Evolutionary conservation across 805 yeast genomes (phyloP), one percentile per base, ranked within the genome.

Genomic region (Ogataea trehaloabstinens): DNA sequence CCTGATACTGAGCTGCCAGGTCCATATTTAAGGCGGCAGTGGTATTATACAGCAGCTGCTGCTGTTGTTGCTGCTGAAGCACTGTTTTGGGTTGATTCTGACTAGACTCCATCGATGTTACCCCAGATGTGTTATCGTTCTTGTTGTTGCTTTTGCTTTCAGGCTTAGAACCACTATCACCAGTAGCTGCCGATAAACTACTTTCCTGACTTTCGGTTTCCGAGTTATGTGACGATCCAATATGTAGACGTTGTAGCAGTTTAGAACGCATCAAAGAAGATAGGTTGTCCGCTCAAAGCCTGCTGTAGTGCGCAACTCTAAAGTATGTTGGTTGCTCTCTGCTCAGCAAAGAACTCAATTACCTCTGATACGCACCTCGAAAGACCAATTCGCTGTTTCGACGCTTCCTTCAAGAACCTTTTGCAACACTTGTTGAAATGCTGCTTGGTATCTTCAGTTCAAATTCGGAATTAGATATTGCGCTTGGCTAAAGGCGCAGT

Each of bases 251-350:
- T 31, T 52, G 49, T 21, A 52, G 31, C 16, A 52, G 44, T 49
- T 42, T 52, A 37, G 56, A 50, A 46, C 56, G 56, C 56, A 52
- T 52, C 36, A 34, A 46, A 29, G n/a, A 7, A 20, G 28, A n/a
- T n/a, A n/a, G n/a, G n/a, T n/a, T n/a, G n/a, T n/a, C n/a, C n/a
- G n/a, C n/a, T n/a, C n/a, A n/a, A n/a, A n/a, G n/a, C n/a, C n/a
- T n/a, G n/a, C n/a, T n/a, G n/a, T n/a, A n/a, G n/a, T n/a, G n/a
- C n/a, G n/a, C n/a, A n/a, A n/a, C n/a, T n/a, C n/a, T n/a, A n/a
- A n/a, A n/a, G n/a, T n/a, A n/a, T n/a, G n/a, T n/a, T n/a, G n/a
- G n/a, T n/a, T n/a, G n/a, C n/a, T n/a, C n/a, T n/a, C n/a, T n/a
- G n/a, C n/a, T n/a, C n/a, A n/a, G n/a, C n/a, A n/a, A n/a, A n/a